Evolutionary conservation across 331 rosid species (phyloP), one percentile per base, ranked within the genome.

Genomic region (Pyracantha coccinea): DNA sequence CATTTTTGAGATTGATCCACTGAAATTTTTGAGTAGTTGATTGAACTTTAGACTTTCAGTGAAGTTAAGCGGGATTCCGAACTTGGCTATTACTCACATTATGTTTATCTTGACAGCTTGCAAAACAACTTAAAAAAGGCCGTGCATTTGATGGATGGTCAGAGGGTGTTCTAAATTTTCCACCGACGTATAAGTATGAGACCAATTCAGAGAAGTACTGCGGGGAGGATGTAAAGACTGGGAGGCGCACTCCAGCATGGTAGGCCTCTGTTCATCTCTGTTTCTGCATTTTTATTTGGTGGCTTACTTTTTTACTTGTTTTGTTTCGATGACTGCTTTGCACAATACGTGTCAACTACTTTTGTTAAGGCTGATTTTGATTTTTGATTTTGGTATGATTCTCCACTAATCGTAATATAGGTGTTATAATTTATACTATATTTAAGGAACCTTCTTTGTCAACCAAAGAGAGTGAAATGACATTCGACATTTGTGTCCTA

Each of bases 131-230:
- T 24, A 71, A 77, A 73, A 86, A 86, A 71, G 97, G 97, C 17
- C 78, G 83, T 75, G 84, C 85, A 59, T 95, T 95, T 90, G 87
- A 66, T 62, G 99, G 97, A 85, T 95, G 99, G 99, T 87, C 90
- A 25, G 99, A 95, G 85, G 99, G 97, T 31, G 62, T 8, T 17
- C 62, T 95, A 64, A 85, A 78, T 61, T 95, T 95, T 45, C 80
- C 97, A 5, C 99, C 99, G 52, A 95, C 99, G 25, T 95, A 95
- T 32, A 95, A 95, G 83, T 95, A 92, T 71, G 97, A 92, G 79
- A 74, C 19, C 53, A 84, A 92, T 77, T 95, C 97, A 32, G 91
- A 90, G 7, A 94, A 87, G 79, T 95, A 92, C 79, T 68, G 11
- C 6, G 93, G 99, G 54, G 97, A 86, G 64, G 97, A 95, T 62